phyloP scores from a whole-genome alignment of 495 filamentous ascomycete genomes.

The Neurospora africana region DNA sequence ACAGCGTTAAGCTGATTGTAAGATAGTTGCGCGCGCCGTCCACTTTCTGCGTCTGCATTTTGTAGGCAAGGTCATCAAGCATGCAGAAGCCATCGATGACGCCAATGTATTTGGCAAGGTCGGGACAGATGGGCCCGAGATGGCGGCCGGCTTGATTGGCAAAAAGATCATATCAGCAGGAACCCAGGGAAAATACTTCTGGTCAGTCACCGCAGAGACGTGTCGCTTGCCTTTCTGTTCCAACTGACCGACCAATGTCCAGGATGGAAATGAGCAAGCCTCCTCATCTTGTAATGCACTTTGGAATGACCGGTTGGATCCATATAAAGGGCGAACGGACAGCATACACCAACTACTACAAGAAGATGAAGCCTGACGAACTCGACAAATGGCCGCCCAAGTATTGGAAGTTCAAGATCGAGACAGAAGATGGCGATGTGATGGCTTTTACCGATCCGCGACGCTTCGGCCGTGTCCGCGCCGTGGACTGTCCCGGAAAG shows the following conservation, averaged over 20 bases:
- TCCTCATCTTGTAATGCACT: constrained; percentile 85
- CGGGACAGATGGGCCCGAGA: constrained; percentile 61
- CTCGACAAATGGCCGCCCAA: constrained; percentile 71
- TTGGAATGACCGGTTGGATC: constrained; percentile 80
- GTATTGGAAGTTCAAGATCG: constrained; percentile 75
- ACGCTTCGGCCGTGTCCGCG: constrained; percentile 62
- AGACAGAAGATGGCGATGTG: constrained; percentile 52
- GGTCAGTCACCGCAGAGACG: constrained; percentile 31
- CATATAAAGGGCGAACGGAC: constrained; percentile 67
- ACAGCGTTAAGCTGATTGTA: constrained; percentile 4
- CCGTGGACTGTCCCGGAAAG: constrained; percentile 67
- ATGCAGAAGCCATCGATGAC: constrained; percentile 65
- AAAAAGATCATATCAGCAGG: constrained; percentile 66
- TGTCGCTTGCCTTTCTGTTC: not conserved
- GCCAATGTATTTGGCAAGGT: constrained; percentile 77
- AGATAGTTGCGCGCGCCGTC: constrained; percentile 66
- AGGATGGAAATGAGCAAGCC: constrained; percentile 42
- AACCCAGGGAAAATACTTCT: constrained; percentile 95
- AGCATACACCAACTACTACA: constrained; percentile 60
- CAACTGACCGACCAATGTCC: not conserved
- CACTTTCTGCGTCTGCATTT: constrained; percentile 71
- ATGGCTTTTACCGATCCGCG: constrained; percentile 78
- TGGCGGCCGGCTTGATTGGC: constrained; percentile 61
- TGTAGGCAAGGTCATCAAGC: constrained; percentile 68
- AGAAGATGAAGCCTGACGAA: constrained; percentile 48